Evolutionary conservation across 768 basidiomycete genomes (phyloP), one percentile per base, ranked within the genome.

Genomic region (Tylopilus sp.): DNA sequence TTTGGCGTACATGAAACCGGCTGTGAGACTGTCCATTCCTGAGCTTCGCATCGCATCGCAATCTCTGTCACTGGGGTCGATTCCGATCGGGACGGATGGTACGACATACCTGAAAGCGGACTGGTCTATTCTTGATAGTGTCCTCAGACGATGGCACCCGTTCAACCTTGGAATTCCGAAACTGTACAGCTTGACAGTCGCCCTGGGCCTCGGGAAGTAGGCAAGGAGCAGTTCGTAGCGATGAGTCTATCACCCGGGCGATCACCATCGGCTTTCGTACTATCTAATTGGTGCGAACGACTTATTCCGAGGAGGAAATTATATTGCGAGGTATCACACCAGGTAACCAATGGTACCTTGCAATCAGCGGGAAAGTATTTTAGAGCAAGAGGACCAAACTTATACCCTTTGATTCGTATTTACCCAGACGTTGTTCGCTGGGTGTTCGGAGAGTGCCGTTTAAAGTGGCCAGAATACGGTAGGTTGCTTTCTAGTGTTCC

Each of bases 391-490:
- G 81, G 9, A 80, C 79, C 22, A 83, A 81, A 48, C 74, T 81
- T 56, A 80, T 83, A 50, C 82, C 82, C 1, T 82, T 80, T 55
- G 81, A 83, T 63, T 26, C 69, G 81, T 36, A 75, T 71, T 12
- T 74, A 74, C 10, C 71, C 75, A 11, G 79, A 78, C 22, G 68
- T 74, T 50, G 78, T 79, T 7, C 66, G 76, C 30, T 82, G 80
- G 81, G 67, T 82, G 20, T 61, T 82, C n/a, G 13, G 75, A 82
- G 64, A 81, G 79, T 52, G 79, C 77, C 3, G 73, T 79, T 3
- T 62, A 66, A 42, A 78, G 77, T 48, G 79, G 79, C 9, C 81
- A 82, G 63, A 82, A 82, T 53, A 82, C 80, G 80, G 80, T 82
- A 44, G 13, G 73, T 66, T 4, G 13, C 4, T 44, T 18, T 1